Conservation (phyloP, 106 monocot genomes). For the Dioscorea dumetorum region DNA sequence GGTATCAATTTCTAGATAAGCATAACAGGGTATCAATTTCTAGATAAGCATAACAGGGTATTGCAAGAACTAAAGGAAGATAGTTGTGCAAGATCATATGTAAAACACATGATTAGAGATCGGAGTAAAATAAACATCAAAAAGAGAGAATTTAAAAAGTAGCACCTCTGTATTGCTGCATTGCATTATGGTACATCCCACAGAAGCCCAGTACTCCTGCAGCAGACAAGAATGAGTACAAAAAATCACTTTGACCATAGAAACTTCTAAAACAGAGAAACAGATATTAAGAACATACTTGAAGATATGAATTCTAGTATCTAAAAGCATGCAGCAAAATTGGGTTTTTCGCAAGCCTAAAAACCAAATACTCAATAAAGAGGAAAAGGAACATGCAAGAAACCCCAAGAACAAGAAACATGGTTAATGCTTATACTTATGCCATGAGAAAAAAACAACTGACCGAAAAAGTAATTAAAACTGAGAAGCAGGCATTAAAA, state of each 20-base stretch:
- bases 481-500: no score
- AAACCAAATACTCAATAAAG: background rate
- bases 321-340: background rate
- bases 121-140: background rate
- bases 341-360: background rate
- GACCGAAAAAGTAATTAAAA: no score
- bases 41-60: background rate
- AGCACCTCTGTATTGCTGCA: constrained; percentile 97
- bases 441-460: no score
- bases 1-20: background rate
- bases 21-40: background rate
- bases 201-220: constrained; percentile 97
- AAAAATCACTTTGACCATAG: background rate
- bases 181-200: constrained; percentile 91
- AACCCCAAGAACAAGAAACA: no score
- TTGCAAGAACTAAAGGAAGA: background rate
- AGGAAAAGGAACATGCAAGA: no score
- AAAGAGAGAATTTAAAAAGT: background rate
- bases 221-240: constrained; percentile 10
- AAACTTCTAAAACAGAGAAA: background rate
- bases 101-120: background rate
- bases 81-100: background rate
- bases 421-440: no score
- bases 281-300: background rate
- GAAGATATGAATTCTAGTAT: no score